These are phyloP conservation scores for Calophaca sinica DNA, from an alignment of 306 rosid species.

Conservation along the genomic window DNA sequence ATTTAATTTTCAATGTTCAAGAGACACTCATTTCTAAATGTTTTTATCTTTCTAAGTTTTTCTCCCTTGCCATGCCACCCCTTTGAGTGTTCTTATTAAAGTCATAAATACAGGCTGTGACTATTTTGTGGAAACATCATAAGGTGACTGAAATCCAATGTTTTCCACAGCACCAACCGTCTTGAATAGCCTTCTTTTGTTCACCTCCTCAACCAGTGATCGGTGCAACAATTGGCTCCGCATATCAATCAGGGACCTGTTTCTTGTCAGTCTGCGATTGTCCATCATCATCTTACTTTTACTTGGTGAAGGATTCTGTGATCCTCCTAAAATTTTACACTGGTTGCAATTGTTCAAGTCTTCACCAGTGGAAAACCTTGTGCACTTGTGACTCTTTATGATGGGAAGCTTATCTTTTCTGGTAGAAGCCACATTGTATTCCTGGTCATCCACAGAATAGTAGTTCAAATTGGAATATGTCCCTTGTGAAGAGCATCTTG, in stretches of 20 bases:
- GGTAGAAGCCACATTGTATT: slow-evolving; percentile 42
- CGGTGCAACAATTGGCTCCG: slow-evolving; percentile 79
- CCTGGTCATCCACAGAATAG: slow-evolving; percentile 61
- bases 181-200: slow-evolving; percentile 70
- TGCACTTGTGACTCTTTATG: slow-evolving; percentile 58
- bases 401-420: slow-evolving; percentile 54
- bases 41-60: slow-evolving; percentile 31
- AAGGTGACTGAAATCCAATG: slow-evolving; percentile 85
- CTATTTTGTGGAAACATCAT: slow-evolving; percentile 53
- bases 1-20: slow-evolving; percentile 16
- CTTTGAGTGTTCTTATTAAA: slow-evolving; percentile 31
- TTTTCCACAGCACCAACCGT: slow-evolving; percentile 85
- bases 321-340: slow-evolving; percentile 46
- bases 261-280: slow-evolving; percentile 59
- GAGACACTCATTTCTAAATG: slow-evolving; percentile 35
- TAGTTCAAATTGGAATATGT: slow-evolving; percentile 75
- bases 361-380: slow-evolving; percentile 64
- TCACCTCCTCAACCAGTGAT: slow-evolving; percentile 83
- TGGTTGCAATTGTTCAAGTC: slow-evolving; percentile 49
- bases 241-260: slow-evolving; percentile 73
- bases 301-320: slow-evolving; percentile 49
- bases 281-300: slow-evolving; percentile 58
- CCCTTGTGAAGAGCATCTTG: slow-evolving; percentile 76
- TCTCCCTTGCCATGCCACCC: slow-evolving; percentile 45
- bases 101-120: slow-evolving; percentile 31